phyloP scores from a whole-genome alignment of 768 basidiomycete genomes.

The Phanerodontia chrysosporium region DNA sequence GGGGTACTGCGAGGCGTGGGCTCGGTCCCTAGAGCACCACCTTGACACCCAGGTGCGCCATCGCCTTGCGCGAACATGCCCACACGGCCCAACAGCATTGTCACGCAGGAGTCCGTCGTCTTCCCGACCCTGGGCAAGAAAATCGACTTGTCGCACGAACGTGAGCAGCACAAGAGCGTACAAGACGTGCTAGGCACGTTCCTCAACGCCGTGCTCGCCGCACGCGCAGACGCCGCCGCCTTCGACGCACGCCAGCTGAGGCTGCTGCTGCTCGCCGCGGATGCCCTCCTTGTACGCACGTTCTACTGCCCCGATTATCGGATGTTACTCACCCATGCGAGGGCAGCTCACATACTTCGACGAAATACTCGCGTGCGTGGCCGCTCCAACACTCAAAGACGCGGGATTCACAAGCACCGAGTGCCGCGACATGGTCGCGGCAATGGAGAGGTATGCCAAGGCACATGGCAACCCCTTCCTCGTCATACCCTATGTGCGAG shows the following conservation, averaged over 20 bases:
- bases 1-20: conserved; percentile 37
- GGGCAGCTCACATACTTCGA: conserved; percentile 35
- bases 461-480: conserved; percentile 31
- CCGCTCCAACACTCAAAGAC: conserved; percentile 26
- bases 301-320: too few relatives aligned
- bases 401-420: conserved; percentile 27
- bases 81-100: background rate
- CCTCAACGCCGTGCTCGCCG: conserved; percentile 21
- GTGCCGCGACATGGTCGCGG: conserved; percentile 23
- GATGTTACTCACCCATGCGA: too few relatives aligned
- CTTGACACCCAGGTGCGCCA: conserved; percentile 30
- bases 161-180: conserved; percentile 32
- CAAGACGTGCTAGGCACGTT: conserved; percentile 27
- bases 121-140: conserved; percentile 34
- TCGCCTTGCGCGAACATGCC: conserved; percentile 3
- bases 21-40: conserved; percentile 29
- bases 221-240: conserved; percentile 23
- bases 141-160: conserved; percentile 35
- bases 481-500: conserved; percentile 33
- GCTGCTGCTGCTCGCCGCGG: too few relatives aligned
- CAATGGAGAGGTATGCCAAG: conserved; percentile 29
- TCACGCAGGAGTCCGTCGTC: conserved; percentile 25
- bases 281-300: too few relatives aligned
- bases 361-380: conserved; percentile 34
- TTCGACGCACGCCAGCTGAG: conserved; percentile 29